phyloP scores from a whole-genome alignment of 768 basidiomycete species.

The Suillus subalutaceus region DNA sequence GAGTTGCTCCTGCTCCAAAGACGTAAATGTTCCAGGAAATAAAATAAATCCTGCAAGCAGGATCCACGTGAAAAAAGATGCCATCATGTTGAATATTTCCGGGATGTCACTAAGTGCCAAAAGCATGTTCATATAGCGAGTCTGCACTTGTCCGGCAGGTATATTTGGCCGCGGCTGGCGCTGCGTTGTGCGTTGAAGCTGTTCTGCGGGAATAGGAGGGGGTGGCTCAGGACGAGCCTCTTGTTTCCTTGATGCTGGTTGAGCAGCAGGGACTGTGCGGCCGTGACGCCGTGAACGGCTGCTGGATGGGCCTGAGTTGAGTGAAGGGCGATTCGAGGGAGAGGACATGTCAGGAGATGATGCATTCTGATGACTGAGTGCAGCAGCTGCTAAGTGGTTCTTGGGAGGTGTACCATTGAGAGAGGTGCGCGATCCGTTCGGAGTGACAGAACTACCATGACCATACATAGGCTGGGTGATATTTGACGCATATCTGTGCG shows the following conservation, averaged over 20 bases:
- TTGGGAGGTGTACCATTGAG: slow-evolving; percentile 15
- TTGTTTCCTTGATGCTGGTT: slow-evolving; percentile 4
- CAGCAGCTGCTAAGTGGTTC: neutral
- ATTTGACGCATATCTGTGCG: slow-evolving; percentile 33
- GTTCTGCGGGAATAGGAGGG: slow-evolving; percentile 14
- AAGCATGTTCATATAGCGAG: slow-evolving; percentile 63
- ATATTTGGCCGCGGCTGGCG: slow-evolving; percentile 27
- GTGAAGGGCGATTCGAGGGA: slow-evolving; percentile 12
- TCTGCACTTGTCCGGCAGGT: slow-evolving; percentile 32
- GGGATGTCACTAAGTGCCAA: slow-evolving; percentile 62
- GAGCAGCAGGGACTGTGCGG: slow-evolving; percentile 16
- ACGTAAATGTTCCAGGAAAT: slow-evolving; percentile 64
- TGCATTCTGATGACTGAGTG: slow-evolving; percentile 15
- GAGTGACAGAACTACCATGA: slow-evolving; percentile 26
- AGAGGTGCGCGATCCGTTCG: slow-evolving; percentile 26
- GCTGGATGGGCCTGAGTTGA: slow-evolving; percentile 14
- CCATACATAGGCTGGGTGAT: slow-evolving; percentile 28
- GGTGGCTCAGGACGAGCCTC: slow-evolving; percentile 5
- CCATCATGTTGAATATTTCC: slow-evolving; percentile 48
- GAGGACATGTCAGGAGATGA: slow-evolving; percentile 16
- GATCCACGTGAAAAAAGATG: slow-evolving; percentile 65
- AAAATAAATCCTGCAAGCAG: slow-evolving; percentile 63
- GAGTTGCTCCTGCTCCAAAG: slow-evolving; percentile 32
- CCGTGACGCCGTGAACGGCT: slow-evolving; percentile 23
- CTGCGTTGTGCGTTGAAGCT: slow-evolving; percentile 22